Conservation (phyloP, 2,329 filamentous ascomycete species). For the Fusarium redolens region DNA sequence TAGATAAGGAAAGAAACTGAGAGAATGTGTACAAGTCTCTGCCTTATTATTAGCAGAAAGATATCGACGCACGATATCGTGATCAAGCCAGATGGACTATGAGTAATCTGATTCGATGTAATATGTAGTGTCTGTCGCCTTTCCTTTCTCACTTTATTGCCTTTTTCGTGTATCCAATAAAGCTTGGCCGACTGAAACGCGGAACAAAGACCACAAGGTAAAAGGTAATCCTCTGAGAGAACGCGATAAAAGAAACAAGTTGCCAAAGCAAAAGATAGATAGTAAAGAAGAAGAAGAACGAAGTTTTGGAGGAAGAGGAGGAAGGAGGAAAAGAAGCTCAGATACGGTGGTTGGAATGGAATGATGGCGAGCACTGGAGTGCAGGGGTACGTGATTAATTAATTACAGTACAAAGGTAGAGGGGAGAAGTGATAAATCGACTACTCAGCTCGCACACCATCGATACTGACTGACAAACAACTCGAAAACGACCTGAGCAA, state of each 20-base stretch:
- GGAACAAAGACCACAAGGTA: background rate
- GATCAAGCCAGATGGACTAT: background rate
- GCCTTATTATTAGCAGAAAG: background rate
- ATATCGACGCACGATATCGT: background rate
- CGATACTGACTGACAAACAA: background rate
- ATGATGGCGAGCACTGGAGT: constrained; percentile 6
- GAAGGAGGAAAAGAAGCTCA: background rate
- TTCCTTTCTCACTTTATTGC: background rate
- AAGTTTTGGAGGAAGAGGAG: background rate
- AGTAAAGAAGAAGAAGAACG: background rate
- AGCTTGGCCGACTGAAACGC: background rate
- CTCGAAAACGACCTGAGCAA: background rate
- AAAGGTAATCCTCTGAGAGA: background rate
- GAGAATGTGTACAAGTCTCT: background rate
- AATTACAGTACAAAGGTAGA: background rate
- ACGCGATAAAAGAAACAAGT: background rate
- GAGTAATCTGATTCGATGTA: background rate
- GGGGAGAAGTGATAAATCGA: background rate
- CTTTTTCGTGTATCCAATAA: background rate
- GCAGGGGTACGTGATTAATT: background rate
- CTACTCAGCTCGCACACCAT: background rate
- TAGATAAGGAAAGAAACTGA: constrained; percentile 2
- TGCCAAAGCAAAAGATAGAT: background rate
- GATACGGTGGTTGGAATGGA: constrained; percentile 3
- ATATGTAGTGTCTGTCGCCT: background rate